A percentile compares a stretch with the other conserved stretches of the same genome.
phyloP scores from a whole-genome alignment of 768 basidiomycete species.

The Lepiota subincarnata region DNA sequence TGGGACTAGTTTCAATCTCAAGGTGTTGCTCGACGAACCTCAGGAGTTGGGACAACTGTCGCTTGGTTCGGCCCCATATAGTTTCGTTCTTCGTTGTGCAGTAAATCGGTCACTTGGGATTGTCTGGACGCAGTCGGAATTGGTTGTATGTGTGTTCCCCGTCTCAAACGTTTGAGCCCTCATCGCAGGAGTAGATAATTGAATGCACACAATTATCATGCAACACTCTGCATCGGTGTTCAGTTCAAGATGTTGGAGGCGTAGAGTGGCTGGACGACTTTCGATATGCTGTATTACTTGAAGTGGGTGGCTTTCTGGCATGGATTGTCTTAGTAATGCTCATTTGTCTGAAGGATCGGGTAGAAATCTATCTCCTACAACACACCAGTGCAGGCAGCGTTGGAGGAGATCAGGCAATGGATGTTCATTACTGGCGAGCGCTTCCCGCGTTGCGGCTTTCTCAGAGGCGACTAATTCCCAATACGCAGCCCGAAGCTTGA shows the following conservation, averaged over 20 bases:
- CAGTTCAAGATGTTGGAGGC: slow-evolving; percentile 24
- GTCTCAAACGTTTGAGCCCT: background rate
- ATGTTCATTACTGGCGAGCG: slow-evolving; percentile 7
- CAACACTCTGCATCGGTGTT: slow-evolving; percentile 24
- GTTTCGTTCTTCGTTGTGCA: slow-evolving; percentile 21
- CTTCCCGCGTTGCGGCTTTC: background rate
- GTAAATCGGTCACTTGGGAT: slow-evolving; percentile 33
- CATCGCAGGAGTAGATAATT: slow-evolving; percentile 28
- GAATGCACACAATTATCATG: slow-evolving; percentile 28
- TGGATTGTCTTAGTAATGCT: background rate
- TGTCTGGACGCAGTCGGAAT: slow-evolving; percentile 42
- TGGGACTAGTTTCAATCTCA: slow-evolving; percentile 15
- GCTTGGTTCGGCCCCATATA: slow-evolving; percentile 16
- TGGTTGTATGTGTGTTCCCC: slow-evolving; percentile 30
- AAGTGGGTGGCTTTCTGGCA: slow-evolving; percentile 24
- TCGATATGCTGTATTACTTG: slow-evolving; percentile 35
- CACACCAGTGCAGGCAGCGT: slow-evolving; percentile 29
- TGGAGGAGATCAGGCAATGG: slow-evolving; percentile 2
- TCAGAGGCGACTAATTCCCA: background rate
- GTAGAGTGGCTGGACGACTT: slow-evolving; percentile 36
- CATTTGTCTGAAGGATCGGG: slow-evolving; percentile 29
- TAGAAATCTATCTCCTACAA: slow-evolving; percentile 33
- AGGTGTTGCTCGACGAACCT: slow-evolving; percentile 18
- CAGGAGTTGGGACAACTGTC: slow-evolving; percentile 21
- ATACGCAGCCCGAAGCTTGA: slow-evolving; percentile 7